Base-by-base conservation (phyloP, 2,329 filamentous ascomycete species). In the Pyricularia pennisetigena region DNA sequence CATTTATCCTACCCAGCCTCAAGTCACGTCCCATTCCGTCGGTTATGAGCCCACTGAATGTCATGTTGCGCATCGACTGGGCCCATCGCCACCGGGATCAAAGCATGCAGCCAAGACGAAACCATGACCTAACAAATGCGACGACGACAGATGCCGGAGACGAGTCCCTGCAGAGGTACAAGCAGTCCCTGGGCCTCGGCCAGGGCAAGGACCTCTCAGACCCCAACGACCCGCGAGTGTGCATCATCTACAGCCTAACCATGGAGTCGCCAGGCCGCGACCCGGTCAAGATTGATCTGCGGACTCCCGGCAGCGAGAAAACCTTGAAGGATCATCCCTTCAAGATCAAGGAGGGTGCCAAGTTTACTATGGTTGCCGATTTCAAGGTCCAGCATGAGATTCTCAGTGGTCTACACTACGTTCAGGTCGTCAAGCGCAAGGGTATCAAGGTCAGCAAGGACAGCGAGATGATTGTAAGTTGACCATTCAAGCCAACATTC, bases 341-440 rank as follows among this genome's bases (percentile, higher is more conserved):
- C 84, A 94, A 87, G 77, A 97, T 99, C 83, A 99, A 98, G 86
- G 95, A 98, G 80, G 93, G 93, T 68, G 88, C 90, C 74, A 90
- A 88, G 74, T 99, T 98, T 83, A 92, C 91, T 80, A 98, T 98
- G 92, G 93, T 91, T 78, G 94, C 91, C 69, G 87, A 88, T 71
- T 99, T 98, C 86, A 91, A 94, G 82, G 95, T 99, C 64, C 93
- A 99, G 84, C 93, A 97, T 79, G 91, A 98, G 80, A 94, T 99
- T 72, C 86, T 98, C 68, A 95, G 92, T 74, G 95, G 95, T 64
- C 82, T 99, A 77, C 96, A 97, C 82, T 99, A 98, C 79, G 87
- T 99, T 69, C 95, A 99, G 82, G 86, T 93, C 59, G 91, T 97
- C 71, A 97, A 95, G 86, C 86, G 94, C 74, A 93, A 93, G 84